Evolutionary conservation across 129 eudicot species (phyloP), one percentile per base, ranked within the genome.

Genomic region (Cynara cardunculus): DNA sequence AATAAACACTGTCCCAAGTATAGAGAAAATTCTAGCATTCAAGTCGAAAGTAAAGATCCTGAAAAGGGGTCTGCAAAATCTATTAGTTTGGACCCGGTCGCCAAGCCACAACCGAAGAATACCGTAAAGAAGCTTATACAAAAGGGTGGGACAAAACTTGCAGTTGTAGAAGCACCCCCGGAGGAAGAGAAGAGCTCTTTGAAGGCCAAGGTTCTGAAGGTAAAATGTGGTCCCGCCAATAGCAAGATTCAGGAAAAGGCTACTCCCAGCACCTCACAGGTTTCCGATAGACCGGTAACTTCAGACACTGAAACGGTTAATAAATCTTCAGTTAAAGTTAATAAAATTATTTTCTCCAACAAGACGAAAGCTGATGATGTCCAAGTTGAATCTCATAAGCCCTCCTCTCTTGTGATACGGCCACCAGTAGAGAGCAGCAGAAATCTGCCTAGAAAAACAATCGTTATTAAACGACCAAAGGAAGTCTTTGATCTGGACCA

Each of bases 1-100:
- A 94, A 94, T 85, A 94, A 94, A 83, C 84, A 94, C 81, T 94
- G 98, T 80, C 97, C 98, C 80, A 92, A 83, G 78, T 94, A 94
- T 71, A 82, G 97, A 74, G 97, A 92, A 80, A 94, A 92, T 72
- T 68, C 86, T 59, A 94, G 79, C 56, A 39, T 85, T 53, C 94
- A 87, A 75, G 73, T 72, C 6, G 97, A 92, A 80, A 86, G 62
- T 83, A 87, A 62, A 75, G 98, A 92, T 70, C 81, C 65, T 0
- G 98, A 92, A 13, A 92, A 85, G 75, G 73, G 76, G 44, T 64
- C 86, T 0, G 87, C 35, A 34, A 92, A 86, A 82, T 71, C 90
- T 75, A 75, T 22, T 46, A 72, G 83, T 71, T 59, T 66, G 32
- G 97, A 94, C 44, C 76, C 82, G n/a, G 49, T 75, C 6, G 82